phyloP scores from a whole-genome alignment of 345 rosid species.

The Brassica juncea region DNA sequence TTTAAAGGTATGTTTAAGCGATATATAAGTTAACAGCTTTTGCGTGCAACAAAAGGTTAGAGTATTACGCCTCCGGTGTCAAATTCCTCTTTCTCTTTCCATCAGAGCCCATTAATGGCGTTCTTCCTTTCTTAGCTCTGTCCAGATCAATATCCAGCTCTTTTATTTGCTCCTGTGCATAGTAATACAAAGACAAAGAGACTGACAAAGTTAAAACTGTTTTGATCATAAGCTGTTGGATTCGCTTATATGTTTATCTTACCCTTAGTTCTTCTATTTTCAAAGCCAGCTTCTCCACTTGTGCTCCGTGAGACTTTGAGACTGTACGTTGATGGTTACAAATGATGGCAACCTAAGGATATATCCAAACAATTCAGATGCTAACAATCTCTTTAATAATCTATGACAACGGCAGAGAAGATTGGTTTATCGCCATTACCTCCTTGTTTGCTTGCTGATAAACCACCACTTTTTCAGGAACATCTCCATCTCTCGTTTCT shows the following conservation, averaged over 20 bases:
- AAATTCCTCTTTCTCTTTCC: constrained; percentile 91
- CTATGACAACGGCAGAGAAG: constrained; percentile 2
- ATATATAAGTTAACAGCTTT: neutral
- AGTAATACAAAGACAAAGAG: constrained; percentile 14
- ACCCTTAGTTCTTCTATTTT: constrained; percentile 51
- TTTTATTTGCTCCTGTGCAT: constrained; percentile 44
- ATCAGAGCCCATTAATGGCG: constrained; percentile 78
- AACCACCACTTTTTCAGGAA: constrained; percentile 71
- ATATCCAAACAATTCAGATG: constrained; percentile 11
- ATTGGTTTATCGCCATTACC: constrained; percentile 42
- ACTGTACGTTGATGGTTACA: constrained; percentile 98
- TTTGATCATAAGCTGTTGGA: neutral
- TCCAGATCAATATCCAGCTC: constrained; percentile 80
- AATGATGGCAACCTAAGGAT: constrained; percentile 64
- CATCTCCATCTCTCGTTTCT: constrained; percentile 88
- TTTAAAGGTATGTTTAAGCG: neutral
- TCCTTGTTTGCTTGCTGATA: constrained; percentile 92
- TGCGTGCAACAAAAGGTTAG: neutral
- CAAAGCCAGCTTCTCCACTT: constrained; percentile 37
- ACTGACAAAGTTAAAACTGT: neutral
- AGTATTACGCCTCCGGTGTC: constrained; percentile 81
- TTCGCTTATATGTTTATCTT: neutral
- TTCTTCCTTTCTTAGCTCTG: constrained; percentile 88
- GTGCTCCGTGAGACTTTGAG: constrained; percentile 72
- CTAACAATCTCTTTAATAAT: neutral